A percentile compares a stretch with the other conserved stretches of the same genome.
Evolutionary conservation across 768 basidiomycete species (phyloP).

Genomic region (Naganishia randhawae): DNA sequence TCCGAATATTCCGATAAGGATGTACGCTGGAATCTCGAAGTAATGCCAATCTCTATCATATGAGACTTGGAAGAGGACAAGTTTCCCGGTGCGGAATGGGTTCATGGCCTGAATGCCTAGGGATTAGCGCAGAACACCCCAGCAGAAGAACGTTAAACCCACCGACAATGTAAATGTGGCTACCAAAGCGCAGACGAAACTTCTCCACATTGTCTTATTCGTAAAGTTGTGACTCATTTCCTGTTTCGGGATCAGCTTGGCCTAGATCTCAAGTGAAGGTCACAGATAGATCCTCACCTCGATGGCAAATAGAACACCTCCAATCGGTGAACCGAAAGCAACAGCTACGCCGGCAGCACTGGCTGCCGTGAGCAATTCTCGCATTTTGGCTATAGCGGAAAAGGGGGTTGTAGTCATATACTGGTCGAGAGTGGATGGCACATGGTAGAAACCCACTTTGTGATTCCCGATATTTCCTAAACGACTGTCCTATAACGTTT

Average conservation of each 20-base stretch:
- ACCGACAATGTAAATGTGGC: conserved; percentile 95
- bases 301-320: conserved; percentile 94
- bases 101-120: conserved; percentile 73
- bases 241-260: conserved; percentile 51
- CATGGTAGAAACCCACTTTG: conserved; percentile 63
- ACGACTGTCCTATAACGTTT: conserved; percentile 78
- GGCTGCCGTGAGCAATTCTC: conserved; percentile 88
- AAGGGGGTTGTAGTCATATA: background rate
- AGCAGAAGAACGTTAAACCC: conserved; percentile 47
- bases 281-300: conserved; percentile 54
- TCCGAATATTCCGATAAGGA: conserved; percentile 92
- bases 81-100: conserved; percentile 93
- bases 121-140: background rate
- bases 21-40: conserved; percentile 94
- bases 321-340: conserved; percentile 96
- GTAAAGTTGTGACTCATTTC: conserved; percentile 99
- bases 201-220: conserved; percentile 97
- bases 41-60: conserved; percentile 99
- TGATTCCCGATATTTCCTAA: conserved; percentile 75
- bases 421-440: background rate
- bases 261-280: conserved; percentile 51
- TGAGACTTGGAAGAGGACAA: conserved; percentile 95
- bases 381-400: conserved; percentile 54
- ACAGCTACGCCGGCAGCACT: conserved; percentile 98
- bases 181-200: conserved; percentile 93